phyloP scores from a whole-genome alignment of 2,329 filamentous ascomycete genomes.

The Talaromyces sp. region DNA sequence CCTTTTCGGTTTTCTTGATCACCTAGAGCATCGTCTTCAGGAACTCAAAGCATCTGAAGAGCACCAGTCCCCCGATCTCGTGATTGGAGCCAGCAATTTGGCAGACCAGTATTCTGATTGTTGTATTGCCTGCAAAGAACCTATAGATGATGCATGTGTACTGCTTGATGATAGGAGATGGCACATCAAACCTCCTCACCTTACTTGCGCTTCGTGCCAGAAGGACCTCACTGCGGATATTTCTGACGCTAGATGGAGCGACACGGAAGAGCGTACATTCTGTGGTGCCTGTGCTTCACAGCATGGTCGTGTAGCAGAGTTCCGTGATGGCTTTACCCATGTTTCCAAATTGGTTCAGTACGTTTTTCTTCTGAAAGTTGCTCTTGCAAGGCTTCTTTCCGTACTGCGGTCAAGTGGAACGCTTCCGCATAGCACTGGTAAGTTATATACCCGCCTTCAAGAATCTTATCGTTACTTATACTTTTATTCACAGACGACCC shows the following conservation, averaged over 20 bases:
- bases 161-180: constrained; percentile 70
- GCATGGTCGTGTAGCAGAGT: constrained; percentile 49
- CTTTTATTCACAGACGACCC: constrained; percentile 55
- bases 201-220: constrained; percentile 64
- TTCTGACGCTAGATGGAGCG: constrained; percentile 65
- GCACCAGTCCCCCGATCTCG: constrained; percentile 54
- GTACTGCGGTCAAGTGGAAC: constrained; percentile 80
- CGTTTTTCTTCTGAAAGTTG: constrained; percentile 85
- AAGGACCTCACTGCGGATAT: constrained; percentile 65
- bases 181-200: constrained; percentile 67
- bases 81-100: constrained; percentile 59
- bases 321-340: constrained; percentile 60
- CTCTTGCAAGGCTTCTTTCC: constrained; percentile 79
- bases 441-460: not conserved
- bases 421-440: constrained; percentile 64
- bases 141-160: constrained; percentile 92
- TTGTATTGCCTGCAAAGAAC: constrained; percentile 72
- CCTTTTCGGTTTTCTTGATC: constrained; percentile 74
- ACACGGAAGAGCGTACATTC: constrained; percentile 61
- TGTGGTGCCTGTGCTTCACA: constrained; percentile 61
- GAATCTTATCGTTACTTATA: not conserved
- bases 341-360: constrained; percentile 90
- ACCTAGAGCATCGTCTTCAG: constrained; percentile 75
- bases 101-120: constrained; percentile 77
- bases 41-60: constrained; percentile 65